Conservation (phyloP, 345 rosid genomes). For the Citrus inodora region DNA sequence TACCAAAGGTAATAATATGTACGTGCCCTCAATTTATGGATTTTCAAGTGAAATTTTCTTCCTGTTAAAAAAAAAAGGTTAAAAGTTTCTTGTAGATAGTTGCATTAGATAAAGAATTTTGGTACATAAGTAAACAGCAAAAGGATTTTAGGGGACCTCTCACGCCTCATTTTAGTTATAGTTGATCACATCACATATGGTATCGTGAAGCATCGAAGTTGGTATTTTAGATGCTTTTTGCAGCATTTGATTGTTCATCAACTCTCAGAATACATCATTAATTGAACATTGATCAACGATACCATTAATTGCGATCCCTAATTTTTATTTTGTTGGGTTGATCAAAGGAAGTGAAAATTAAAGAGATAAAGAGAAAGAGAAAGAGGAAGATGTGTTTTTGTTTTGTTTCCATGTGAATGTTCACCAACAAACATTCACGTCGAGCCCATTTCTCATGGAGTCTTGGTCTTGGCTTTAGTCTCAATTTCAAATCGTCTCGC, state of each 20-base stretch:
- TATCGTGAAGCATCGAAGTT: slow-evolving; percentile 10
- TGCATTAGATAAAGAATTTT: not conserved
- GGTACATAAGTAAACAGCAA: no score
- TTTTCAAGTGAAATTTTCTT: no score
- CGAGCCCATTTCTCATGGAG: slow-evolving; percentile 43
- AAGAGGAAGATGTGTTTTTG: not conserved
- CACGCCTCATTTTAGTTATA: not conserved
- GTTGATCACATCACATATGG: not conserved
- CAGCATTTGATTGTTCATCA: slow-evolving; percentile 5
- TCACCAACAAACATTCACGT: slow-evolving; percentile 73
- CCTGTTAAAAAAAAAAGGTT: no score
- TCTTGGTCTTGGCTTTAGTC: slow-evolving; percentile 28
- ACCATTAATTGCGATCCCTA: slow-evolving; percentile 20
- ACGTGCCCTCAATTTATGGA: no score
- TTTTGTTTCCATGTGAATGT: slow-evolving; percentile 55
- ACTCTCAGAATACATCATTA: not conserved
- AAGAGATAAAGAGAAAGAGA: not conserved
- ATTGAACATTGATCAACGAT: slow-evolving; percentile 8
- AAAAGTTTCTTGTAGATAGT: no score
- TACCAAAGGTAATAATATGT: no score
- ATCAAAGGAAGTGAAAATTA: not conserved
- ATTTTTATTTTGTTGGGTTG: slow-evolving; percentile 6
- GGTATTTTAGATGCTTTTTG: not conserved
- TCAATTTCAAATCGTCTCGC: slow-evolving; percentile 28
- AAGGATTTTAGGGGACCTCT: not conserved